Percentiles rank a stretch among this genome's conserved stretches.
Conservation (phyloP, 805 yeast genomes). For the Wickerhamomyces queroliae region DNA sequence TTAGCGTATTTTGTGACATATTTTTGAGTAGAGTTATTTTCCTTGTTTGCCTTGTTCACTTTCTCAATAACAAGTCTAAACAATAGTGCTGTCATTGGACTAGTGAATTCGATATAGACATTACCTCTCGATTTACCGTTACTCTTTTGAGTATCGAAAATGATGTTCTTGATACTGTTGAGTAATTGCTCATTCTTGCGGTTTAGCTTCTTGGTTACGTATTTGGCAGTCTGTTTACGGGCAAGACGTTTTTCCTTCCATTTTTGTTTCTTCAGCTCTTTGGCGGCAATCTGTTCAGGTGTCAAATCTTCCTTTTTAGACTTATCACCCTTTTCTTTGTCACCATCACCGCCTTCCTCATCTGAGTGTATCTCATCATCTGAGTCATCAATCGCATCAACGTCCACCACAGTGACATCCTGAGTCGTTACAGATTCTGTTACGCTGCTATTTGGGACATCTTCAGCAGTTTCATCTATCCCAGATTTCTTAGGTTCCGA, state of each 20-base stretch:
- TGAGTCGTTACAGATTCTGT: background rate
- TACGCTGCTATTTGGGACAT: background rate
- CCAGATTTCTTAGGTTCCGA: background rate
- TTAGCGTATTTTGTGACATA: slow-evolving; percentile 12
- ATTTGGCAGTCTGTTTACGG: slow-evolving; percentile 2
- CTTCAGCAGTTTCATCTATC: background rate
- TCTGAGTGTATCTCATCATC: background rate
- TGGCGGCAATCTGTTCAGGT: background rate
- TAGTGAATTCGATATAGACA: slow-evolving; percentile 10
- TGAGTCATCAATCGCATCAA: background rate
- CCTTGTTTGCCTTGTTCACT: slow-evolving; percentile 8
- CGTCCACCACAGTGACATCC: background rate
- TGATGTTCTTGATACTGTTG: slow-evolving; percentile 2
- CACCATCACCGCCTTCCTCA: background rate
- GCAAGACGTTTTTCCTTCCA: background rate
- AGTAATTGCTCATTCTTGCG: slow-evolving; percentile 4
- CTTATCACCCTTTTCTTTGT: background rate
- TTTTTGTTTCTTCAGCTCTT: slow-evolving; percentile 1
- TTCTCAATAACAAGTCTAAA: slow-evolving; percentile 12
- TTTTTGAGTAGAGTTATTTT: slow-evolving; percentile 2
- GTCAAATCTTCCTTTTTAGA: background rate
- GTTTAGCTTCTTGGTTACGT: slow-evolving; percentile 2
- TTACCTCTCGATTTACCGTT: slow-evolving; percentile 15
- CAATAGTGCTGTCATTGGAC: slow-evolving; percentile 8
- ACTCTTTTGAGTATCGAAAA: slow-evolving; percentile 12